These are phyloP conservation scores for Hibiscus tridactylites DNA, from an alignment of 345 rosid species.

Conservation along the genomic window DNA sequence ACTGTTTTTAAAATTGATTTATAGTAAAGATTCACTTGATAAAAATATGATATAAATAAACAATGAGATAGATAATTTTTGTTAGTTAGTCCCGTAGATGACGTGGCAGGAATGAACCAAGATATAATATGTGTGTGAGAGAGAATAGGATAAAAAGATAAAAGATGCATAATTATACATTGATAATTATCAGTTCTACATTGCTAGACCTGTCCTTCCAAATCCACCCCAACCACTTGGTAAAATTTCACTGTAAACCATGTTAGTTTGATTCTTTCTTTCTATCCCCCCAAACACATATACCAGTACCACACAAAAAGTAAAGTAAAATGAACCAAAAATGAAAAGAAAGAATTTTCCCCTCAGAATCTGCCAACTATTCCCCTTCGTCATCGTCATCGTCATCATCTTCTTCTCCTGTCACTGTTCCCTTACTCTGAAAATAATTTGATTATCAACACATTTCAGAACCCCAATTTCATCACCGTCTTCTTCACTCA, in stretches of 20 bases:
- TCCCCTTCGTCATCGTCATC: neutral
- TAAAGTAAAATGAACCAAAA: neutral
- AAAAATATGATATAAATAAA: too few species aligned
- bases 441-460: constrained; percentile 39
- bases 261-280: constrained; percentile 25
- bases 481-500: neutral
- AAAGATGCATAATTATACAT: constrained; percentile 10
- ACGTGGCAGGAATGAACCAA: too few species aligned
- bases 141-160: neutral
- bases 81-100: too few species aligned
- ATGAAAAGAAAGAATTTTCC: neutral
- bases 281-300: constrained; percentile 13
- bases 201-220: constrained; percentile 9
- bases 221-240: neutral
- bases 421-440: constrained; percentile 31
- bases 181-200: neutral
- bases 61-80: too few species aligned
- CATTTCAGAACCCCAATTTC: constrained; percentile 26
- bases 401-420: neutral
- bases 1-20: too few species aligned
- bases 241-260: constrained; percentile 1
- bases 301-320: constrained; percentile 7
- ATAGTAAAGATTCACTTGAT: too few species aligned
- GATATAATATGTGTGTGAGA: too few species aligned
- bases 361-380: neutral